Base-by-base conservation (phyloP, 2,329 filamentous ascomycete species). In the Cucurbitaria berberidis region DNA sequence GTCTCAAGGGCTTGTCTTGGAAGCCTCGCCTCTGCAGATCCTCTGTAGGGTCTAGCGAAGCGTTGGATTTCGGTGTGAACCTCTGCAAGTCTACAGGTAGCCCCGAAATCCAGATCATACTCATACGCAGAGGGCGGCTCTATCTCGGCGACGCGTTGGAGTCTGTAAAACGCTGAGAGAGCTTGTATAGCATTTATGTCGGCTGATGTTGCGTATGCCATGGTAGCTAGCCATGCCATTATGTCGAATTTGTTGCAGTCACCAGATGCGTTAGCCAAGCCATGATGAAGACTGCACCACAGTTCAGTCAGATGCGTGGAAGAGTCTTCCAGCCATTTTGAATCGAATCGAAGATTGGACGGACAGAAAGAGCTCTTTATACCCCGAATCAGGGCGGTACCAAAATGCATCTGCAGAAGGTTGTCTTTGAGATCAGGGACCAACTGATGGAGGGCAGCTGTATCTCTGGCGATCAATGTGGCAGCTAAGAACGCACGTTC, bases 271-370 rank as follows among this genome's bases (percentile, higher is more conserved):
- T 2, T 24, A 1, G 57, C 35, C 1, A 72, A 29, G 8, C 18
- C 19, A 3, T 26, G n/a, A 24, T 73, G 68, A 1, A 72, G 35
- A 10, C 27, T 48, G 44, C 68, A 72, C 68, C 64, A 73, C 7
- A 47, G 3, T 1, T 59, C 16, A 0, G 39, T 36, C 3, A 72
- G 18, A 9, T 52, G 41, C 2, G 26, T 11, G 1, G 55, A 53
- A 2, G 52, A 44, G 3, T 57, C 26, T 1, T 19, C 39, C 5
- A 73, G 45, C 69, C 66, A 74, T 29, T 53, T 47, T 10, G 62
- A 27, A 45, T 66, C 63, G 42, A 57, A 73, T 2, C n/a, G 22
- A 15, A 73, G 47, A 5, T 2, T 51, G 2, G 8, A 15, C 8
- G 35, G 18, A 10, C 55, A 19, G 8, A 62, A 39, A 2, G 24